phyloP scores from a whole-genome alignment of 352 stramenopile species.

The Phytophthora hybrid region DNA sequence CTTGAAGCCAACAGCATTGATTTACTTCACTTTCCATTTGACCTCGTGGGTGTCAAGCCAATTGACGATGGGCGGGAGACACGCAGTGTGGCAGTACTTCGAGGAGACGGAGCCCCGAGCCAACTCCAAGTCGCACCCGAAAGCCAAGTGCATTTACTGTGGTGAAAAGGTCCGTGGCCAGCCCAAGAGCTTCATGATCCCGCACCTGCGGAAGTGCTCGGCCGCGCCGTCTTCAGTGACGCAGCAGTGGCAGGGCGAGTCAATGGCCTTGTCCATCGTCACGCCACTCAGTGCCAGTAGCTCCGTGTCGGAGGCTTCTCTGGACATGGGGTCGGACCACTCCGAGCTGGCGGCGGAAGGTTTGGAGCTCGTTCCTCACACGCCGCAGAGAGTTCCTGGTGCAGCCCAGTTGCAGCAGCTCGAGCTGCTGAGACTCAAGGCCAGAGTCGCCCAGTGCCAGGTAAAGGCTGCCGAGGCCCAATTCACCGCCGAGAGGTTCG shows the following conservation, averaged over 20 bases:
- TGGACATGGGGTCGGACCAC: slow-evolving; percentile 7
- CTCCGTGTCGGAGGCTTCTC: background rate
- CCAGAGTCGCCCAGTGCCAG: slow-evolving; percentile 11
- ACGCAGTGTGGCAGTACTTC: slow-evolving; percentile 10
- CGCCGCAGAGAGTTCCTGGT: background rate
- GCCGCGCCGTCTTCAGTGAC: background rate
- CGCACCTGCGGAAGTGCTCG: slow-evolving; percentile 9
- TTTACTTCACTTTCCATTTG: background rate
- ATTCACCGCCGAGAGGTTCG: slow-evolving; percentile 9
- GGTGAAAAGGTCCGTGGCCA: slow-evolving; percentile 5
- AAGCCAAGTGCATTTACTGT: slow-evolving; percentile 12
- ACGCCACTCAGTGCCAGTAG: background rate
- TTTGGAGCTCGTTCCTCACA: slow-evolving; percentile 6
- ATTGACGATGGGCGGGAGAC: background rate
- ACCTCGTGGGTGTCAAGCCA: background rate
- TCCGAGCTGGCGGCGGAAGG: background rate
- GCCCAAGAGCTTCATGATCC: slow-evolving; percentile 13
- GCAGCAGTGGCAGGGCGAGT: background rate
- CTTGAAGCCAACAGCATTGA: background rate
- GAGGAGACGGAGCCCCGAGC: slow-evolving; percentile 3
- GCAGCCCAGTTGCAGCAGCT: slow-evolving; percentile 1
- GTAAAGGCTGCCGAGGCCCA: slow-evolving; percentile 5
- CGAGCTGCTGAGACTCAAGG: slow-evolving; percentile 12
- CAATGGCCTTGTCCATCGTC: background rate
- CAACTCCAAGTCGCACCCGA: slow-evolving; percentile 8